These are phyloP conservation scores for Magnaporthiopsis rhizophila DNA, from an alignment of 2,329 filamentous ascomycete species.

Conservation along the genomic window DNA sequence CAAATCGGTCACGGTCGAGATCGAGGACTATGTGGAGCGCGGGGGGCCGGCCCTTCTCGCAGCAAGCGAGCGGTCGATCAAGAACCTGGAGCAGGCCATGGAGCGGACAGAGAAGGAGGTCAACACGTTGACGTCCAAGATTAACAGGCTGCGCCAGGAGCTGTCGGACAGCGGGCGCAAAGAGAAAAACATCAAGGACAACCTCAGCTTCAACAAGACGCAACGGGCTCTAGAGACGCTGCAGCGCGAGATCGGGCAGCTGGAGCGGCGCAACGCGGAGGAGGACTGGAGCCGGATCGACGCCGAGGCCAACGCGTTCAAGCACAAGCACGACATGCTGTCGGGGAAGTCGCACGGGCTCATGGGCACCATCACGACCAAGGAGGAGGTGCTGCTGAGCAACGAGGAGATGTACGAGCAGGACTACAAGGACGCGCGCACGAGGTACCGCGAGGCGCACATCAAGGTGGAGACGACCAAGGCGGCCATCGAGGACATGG, in stretches of 20 bases:
- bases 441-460: constrained; percentile 77
- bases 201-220: constrained; percentile 76
- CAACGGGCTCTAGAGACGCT: constrained; percentile 60
- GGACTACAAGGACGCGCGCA: constrained; percentile 76
- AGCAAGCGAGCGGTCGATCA: constrained; percentile 61
- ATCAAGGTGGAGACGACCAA: constrained; percentile 88
- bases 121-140: constrained; percentile 54
- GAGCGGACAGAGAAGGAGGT: constrained; percentile 59
- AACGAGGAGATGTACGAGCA: constrained; percentile 74
- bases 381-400: constrained; percentile 70
- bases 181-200: constrained; percentile 82
- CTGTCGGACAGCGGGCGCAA: constrained; percentile 73
- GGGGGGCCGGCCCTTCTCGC: constrained; percentile 67
- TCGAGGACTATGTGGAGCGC: constrained; percentile 68
- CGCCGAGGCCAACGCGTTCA: constrained; percentile 58
- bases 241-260: constrained; percentile 59
- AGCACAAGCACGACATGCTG: constrained; percentile 60
- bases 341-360: constrained; percentile 66
- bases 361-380: constrained; percentile 71
- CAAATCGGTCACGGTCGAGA: constrained; percentile 65
- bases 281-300: constrained; percentile 73
- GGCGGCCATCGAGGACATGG: constrained; percentile 84
- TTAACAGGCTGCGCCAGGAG: constrained; percentile 71
- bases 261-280: constrained; percentile 73
- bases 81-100: constrained; percentile 58